Evolutionary conservation across 108 stramenopile species (phyloP).

Genomic region (Nitzschia sp.): DNA sequence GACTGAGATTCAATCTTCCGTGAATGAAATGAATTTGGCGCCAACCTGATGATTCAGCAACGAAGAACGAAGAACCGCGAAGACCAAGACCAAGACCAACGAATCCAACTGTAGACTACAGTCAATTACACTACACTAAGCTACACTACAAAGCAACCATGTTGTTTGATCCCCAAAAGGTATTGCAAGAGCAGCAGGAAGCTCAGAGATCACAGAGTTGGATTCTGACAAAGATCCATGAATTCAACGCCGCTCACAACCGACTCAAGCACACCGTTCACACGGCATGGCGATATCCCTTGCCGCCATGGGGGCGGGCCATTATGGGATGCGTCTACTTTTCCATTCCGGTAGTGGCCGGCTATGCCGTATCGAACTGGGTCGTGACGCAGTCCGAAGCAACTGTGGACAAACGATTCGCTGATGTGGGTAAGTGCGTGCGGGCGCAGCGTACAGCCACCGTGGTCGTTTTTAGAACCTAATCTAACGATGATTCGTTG

Average conservation of each 20-base stretch:
- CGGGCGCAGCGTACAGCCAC: too few species aligned
- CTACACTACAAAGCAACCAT: too few species aligned
- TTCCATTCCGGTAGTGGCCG: slow-evolving; percentile 68
- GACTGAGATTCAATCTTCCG: too few species aligned
- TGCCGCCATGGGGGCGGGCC: slow-evolving; percentile 62
- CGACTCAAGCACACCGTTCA: slow-evolving; percentile 49
- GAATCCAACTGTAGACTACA: too few species aligned
- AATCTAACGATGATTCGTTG: too few species aligned
- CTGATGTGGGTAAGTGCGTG: slow-evolving; percentile 3
- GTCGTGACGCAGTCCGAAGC: slow-evolving; percentile 61
- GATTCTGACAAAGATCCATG: slow-evolving; percentile 15
- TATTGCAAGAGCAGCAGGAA: slow-evolving; percentile 6
- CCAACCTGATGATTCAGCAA: too few species aligned
- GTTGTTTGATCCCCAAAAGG: slow-evolving; percentile 16
- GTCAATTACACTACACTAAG: too few species aligned
- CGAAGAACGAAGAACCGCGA: too few species aligned
- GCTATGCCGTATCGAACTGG: slow-evolving; percentile 69
- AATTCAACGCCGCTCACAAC: slow-evolving; percentile 36
- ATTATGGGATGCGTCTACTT: slow-evolving; percentile 82
- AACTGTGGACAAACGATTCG: slow-evolving; percentile 56
- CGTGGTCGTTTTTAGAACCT: too few species aligned
- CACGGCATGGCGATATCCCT: slow-evolving; percentile 68
- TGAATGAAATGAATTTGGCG: too few species aligned
- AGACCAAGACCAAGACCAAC: too few species aligned
- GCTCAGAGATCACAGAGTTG: slow-evolving; percentile 11